Conservation (phyloP, 208 protist species). For the Leishmania turanica region DNA sequence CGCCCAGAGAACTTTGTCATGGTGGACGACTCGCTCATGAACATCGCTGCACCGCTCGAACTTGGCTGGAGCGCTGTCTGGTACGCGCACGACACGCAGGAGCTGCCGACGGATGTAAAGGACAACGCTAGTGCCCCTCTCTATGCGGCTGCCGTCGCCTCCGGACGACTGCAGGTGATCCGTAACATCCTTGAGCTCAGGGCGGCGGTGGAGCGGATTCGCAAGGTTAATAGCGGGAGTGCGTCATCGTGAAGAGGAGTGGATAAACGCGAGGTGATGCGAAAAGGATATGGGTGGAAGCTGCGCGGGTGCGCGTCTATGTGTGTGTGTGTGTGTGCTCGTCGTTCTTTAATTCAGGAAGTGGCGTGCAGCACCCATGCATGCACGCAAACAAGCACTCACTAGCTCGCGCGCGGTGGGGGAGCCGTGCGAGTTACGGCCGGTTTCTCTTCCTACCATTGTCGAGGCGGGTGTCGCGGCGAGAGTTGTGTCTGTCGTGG, state of each 20-base stretch:
- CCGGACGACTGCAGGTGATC: constrained; percentile 51
- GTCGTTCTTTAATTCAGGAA: not conserved
- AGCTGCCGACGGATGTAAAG: constrained; percentile 26
- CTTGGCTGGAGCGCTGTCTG: constrained; percentile 78
- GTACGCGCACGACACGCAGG: constrained; percentile 48
- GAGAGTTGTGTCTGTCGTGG: not conserved
- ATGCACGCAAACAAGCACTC: not conserved
- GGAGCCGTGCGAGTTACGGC: not conserved
- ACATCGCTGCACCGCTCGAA: constrained; percentile 64
- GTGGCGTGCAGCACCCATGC: not conserved
- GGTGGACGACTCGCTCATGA: constrained; percentile 80
- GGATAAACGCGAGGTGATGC: not conserved
- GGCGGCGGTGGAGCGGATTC: constrained; percentile 37
- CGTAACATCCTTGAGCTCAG: constrained; percentile 58
- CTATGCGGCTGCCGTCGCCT: constrained; percentile 33
- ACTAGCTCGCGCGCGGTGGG: not conserved
- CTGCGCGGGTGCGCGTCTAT: not conserved
- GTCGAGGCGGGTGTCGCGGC: not conserved
- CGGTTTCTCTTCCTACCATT: not conserved
- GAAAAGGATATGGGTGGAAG: not conserved
- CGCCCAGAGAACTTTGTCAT: constrained; percentile 53
- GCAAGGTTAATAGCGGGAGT: constrained; percentile 7
- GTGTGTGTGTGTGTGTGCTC: not conserved
- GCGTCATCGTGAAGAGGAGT: not conserved
- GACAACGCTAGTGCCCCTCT: constrained; percentile 21